Evolutionary conservation across 2,329 filamentous ascomycete genomes (phyloP), one percentile per base, ranked within the genome.

Genomic region (Colletotrichum gloeosporioides): DNA sequence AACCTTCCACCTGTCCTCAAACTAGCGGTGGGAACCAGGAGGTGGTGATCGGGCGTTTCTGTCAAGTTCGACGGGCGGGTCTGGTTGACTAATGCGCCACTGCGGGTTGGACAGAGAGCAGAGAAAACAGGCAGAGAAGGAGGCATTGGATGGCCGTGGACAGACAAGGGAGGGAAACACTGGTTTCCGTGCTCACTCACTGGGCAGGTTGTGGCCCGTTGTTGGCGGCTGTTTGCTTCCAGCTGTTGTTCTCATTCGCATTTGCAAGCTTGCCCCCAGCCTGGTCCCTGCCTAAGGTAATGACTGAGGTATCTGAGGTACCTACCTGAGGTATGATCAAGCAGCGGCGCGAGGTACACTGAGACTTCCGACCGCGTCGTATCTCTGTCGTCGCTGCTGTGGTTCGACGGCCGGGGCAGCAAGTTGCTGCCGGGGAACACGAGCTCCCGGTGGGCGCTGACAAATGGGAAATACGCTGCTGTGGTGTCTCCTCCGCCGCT

Each of bases 1-100:
- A 39, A 69, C 65, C 55, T 69, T 39, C 44, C 57, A 74, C 59
- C 27, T 29, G 59, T 32, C 44, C 53, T 34, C 69, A n/a, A 73
- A 75, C 72, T 39, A 64, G 73, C 69, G 73, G 73, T 75, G 73
- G 73, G 62, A 75, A 4, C 55, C n/a, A 57, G 25, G 36, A 44
- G 34, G 36, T 55, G 74, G 74, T 49, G 57, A 73, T 69, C 69
- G 70, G 64, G 57, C 22, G 70, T 69, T 76, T 76, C 74, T 76
- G 70, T 73, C 74, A 15, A 76, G 57, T 76, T 73, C 74, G 74
- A 76, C 59, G 70, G 9, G 73, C 73, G 73, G 74, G 74, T 69
- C 70, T 61, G 34, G 64, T 76, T 76, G 64, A 69, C 70, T 69
- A 69, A 69, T 76, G 70, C 70, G 44, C 34, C 49, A n/a, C 25